Evolutionary conservation across 305 asterid genomes (phyloP), one percentile per base, ranked within the genome.

Genomic region (Fraxinus greggii): DNA sequence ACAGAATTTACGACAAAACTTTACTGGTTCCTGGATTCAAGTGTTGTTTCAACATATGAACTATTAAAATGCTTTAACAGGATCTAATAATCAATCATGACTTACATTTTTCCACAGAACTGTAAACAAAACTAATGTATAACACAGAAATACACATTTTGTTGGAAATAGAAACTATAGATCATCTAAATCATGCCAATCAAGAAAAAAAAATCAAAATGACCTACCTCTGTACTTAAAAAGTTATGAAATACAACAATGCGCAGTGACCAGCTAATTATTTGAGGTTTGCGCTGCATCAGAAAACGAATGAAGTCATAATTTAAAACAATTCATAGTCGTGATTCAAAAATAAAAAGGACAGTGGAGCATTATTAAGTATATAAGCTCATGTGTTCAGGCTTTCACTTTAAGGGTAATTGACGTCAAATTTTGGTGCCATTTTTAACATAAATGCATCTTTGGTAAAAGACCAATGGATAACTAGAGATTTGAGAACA

Each of bases 211-310:
- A 38, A 1, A 29, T 3, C 36, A 81, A 59, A 42, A 72, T 51
- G 61, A 51, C 89, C 38, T 88, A 94, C 98, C 97, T 94, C 95
- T 0, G 85, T 56, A 84, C 98, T 94, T 87, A 94, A 88, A 88
- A 94, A 94, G 90, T 91, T 89, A 78, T 88, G 98, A 78, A 90
- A 89, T 67, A 91, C 80, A 48, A 91, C 78, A 78, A 94, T 86
- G 51, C 98, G 90, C 8, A 97, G 98, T 35, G 92, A 81, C 97
- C 95, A 93, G 91, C 90, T 91, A 78, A 93, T 45, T 84, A 94
- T 82, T 90, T 92, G 97, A 82, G 98, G 97, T 85, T 88, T 92
- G 67, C 92, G 92, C 98, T 94, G 88, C 84, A 86, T 38, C 83
- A 79, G 75, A 75, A 28, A 45, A 77, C 56, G 29, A 76, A 77